These are phyloP conservation scores for Striga hermonthica DNA, from an alignment of 305 asterid genomes.

Conservation along the genomic window DNA sequence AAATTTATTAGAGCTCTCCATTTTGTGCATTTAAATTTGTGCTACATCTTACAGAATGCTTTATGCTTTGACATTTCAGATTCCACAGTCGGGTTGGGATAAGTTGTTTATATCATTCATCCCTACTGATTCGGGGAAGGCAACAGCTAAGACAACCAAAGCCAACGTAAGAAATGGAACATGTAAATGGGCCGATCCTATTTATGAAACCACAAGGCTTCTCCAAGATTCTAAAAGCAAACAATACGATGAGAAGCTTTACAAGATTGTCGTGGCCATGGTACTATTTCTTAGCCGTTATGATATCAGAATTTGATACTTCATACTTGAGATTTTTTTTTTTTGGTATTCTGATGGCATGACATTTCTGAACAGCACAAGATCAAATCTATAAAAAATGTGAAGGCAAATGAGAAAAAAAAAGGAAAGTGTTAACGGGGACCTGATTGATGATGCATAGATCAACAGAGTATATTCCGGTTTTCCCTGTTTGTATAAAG, in stretches of 20 bases:
- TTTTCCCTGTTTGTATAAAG: too few relatives aligned
- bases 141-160: constrained; percentile 87
- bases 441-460: too few relatives aligned
- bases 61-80: constrained; percentile 49
- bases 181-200: constrained; percentile 99
- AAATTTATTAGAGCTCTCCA: not conserved
- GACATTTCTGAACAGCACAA: constrained; percentile 18
- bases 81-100: constrained; percentile 98
- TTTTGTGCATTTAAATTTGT: not conserved
- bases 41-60: constrained; percentile 17
- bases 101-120: constrained; percentile 83
- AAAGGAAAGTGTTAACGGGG: not conserved
- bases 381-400: not conserved
- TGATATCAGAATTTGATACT: constrained; percentile 6
- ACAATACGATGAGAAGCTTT: constrained; percentile 89
- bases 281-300: constrained; percentile 44
- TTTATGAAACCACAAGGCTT: constrained; percentile 95
- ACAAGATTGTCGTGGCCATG: constrained; percentile 91
- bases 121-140: constrained; percentile 83
- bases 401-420: not conserved
- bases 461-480: too few relatives aligned
- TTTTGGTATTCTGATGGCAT: constrained; percentile 6
- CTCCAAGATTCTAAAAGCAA: constrained; percentile 87
- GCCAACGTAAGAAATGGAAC: constrained; percentile 91
- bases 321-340: not conserved